Percentiles rank a stretch among this genome's conserved stretches.
Evolutionary conservation across 139 green algal species (phyloP).

Genomic region (Chlorella sp.): DNA sequence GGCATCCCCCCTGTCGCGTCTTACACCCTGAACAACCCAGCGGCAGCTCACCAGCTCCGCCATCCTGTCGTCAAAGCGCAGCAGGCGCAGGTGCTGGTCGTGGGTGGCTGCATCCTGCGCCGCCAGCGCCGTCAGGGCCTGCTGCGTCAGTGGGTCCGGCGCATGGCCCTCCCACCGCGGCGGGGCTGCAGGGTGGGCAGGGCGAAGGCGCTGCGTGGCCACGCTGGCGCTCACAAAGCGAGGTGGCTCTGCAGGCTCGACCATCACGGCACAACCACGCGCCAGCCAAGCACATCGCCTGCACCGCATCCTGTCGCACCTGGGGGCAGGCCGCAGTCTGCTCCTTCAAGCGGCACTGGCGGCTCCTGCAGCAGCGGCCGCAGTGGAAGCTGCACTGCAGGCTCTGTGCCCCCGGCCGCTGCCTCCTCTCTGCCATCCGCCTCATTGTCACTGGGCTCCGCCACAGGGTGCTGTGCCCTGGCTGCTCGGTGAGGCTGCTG

Average conservation of each 20-base stretch:
- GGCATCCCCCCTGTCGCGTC: no score
- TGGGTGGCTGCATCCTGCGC: conserved; percentile 10
- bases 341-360: background rate
- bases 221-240: no score
- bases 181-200: background rate
- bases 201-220: no score
- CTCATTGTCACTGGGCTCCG: no score
- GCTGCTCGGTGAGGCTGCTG: no score
- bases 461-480: no score
- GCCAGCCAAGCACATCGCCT: background rate
- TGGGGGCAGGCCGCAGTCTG: background rate
- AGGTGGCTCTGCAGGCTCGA: no score
- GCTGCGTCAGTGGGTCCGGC: background rate
- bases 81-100: conserved; percentile 33
- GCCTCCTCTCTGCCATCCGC: no score
- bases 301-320: background rate
- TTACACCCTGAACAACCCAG: no score
- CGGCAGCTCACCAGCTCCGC: conserved; percentile 21
- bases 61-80: conserved; percentile 42
- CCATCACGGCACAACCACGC: background rate
- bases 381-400: no score
- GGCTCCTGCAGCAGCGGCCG: background rate
- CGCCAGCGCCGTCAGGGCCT: background rate
- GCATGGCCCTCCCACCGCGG: background rate
- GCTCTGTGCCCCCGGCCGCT: no score